A percentile compares a stretch with the other conserved stretches of the same genome.
Conservation (phyloP, 2,329 filamentous ascomycete genomes). For the Diaporthe sp. region DNA sequence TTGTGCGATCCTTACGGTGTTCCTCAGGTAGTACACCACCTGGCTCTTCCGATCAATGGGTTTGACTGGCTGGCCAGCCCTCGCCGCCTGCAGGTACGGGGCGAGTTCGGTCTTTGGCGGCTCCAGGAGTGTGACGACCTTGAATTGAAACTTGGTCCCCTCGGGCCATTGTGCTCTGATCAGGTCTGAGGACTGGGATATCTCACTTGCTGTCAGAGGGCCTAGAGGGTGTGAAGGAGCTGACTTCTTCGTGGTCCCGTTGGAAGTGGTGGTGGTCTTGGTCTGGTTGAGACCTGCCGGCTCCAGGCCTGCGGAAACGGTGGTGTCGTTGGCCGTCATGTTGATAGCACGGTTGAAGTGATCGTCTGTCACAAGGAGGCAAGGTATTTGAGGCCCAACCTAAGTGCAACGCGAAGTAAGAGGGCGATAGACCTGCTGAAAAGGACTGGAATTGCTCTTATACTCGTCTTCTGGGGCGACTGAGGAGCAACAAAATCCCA, state of each 20-base stretch:
- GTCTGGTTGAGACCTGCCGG: conserved; percentile 16
- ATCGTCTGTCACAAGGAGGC: background rate
- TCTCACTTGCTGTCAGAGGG: conserved; percentile 70
- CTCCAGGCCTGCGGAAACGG: background rate
- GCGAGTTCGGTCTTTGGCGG: conserved; percentile 67
- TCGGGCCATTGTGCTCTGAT: conserved; percentile 69
- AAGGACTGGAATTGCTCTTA: background rate
- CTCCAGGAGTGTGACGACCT: conserved; percentile 72
- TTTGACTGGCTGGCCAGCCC: conserved; percentile 55
- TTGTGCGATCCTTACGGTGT: conserved; percentile 63
- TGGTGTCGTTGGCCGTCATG: conserved; percentile 39
- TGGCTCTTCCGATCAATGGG: conserved; percentile 65
- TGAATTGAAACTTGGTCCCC: conserved; percentile 71
- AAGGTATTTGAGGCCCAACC: background rate
- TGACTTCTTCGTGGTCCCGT: conserved; percentile 24
- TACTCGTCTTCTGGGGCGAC: background rate
- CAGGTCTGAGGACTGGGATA: conserved; percentile 63
- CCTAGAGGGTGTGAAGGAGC: conserved; percentile 67
- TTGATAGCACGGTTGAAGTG: background rate
- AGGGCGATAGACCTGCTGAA: too few species aligned
- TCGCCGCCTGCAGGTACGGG: conserved; percentile 65
- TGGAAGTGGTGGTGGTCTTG: conserved; percentile 8
- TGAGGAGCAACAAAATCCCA: background rate
- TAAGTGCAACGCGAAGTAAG: too few species aligned
- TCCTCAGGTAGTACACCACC: conserved; percentile 70